These are phyloP conservation scores for Neolentinus lepideus DNA, from an alignment of 1,284 basidiomycete genomes.

Conservation along the genomic window DNA sequence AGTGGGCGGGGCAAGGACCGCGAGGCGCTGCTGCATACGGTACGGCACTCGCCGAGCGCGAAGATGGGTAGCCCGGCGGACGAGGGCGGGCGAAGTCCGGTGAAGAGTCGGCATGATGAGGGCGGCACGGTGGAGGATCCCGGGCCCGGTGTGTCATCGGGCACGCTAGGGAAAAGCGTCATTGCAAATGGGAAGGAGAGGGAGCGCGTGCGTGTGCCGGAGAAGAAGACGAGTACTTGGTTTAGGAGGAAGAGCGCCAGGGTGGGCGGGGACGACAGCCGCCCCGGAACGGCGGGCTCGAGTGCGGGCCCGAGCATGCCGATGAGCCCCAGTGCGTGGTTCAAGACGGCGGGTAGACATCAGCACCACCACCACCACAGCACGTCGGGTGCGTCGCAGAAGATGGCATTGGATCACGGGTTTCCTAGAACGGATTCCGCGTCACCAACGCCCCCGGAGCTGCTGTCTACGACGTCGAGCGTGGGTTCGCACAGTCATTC, in stretches of 20 bases:
- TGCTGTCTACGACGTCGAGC: background rate
- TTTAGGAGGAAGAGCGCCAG: constrained; percentile 34
- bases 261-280: constrained; percentile 24
- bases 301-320: background rate
- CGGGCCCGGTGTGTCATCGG: background rate
- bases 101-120: constrained; percentile 13
- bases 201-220: constrained; percentile 33
- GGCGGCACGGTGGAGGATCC: constrained; percentile 21
- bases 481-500: background rate
- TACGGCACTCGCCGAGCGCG: constrained; percentile 22
- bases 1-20: background rate
- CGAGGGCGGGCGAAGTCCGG: constrained; percentile 8
- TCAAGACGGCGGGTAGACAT: background rate
- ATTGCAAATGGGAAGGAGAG: constrained; percentile 22
- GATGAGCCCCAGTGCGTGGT: background rate
- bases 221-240: constrained; percentile 43
- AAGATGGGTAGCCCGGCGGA: constrained; percentile 8
- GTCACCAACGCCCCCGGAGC: background rate
- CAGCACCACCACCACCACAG: background rate
- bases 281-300: constrained; percentile 1
- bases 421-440: background rate
- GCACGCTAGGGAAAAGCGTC: constrained; percentile 9
- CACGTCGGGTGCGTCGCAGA: background rate
- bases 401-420: background rate
- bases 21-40: constrained; percentile 14